Percentiles rank a stretch among this genome's conserved stretches.
Conservation (phyloP, 1,284 basidiomycete genomes). For the Ustilago nuda region DNA sequence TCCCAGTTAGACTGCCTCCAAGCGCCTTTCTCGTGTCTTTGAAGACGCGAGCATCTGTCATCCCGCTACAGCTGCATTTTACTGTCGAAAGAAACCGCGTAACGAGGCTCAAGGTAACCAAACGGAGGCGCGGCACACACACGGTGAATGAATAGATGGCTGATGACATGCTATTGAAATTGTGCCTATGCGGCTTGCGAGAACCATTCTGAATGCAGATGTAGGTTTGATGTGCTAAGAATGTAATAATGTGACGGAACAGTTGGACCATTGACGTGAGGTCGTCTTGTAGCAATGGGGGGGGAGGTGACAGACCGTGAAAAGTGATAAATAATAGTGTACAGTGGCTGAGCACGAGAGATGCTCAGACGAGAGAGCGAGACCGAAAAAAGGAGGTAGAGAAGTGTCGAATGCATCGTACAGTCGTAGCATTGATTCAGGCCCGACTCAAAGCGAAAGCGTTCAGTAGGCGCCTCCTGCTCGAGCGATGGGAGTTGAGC, state of each 20-base stretch:
- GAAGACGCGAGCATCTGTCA: neutral
- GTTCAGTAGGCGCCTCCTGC: constrained; percentile 40
- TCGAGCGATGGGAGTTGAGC: constrained; percentile 47
- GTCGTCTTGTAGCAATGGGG: constrained; percentile 4
- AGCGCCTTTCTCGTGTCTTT: neutral
- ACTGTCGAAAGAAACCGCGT: too few species aligned
- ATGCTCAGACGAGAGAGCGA: neutral
- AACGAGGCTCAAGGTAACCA: neutral
- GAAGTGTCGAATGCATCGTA: constrained; percentile 10
- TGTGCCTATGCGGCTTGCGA: constrained; percentile 32
- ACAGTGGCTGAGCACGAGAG: constrained; percentile 18
- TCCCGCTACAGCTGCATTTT: neutral
- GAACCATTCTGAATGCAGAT: constrained; percentile 28
- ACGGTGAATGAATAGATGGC: neutral
- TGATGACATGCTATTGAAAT: constrained; percentile 3
- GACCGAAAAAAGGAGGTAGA: neutral
- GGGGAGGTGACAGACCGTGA: neutral
- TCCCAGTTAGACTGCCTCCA: neutral
- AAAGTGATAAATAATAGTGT: constrained; percentile 13
- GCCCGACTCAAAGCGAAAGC: too few species aligned
- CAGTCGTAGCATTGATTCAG: constrained; percentile 4
- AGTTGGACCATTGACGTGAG: constrained; percentile 20
- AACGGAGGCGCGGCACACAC: neutral
- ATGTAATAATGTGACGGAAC: constrained; percentile 14
- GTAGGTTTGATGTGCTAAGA: constrained; percentile 15